Percentiles rank a stretch among this genome's conserved stretches.
phyloP scores from a whole-genome alignment of 345 rosid genomes.

The Aquilaria yunnanensis region DNA sequence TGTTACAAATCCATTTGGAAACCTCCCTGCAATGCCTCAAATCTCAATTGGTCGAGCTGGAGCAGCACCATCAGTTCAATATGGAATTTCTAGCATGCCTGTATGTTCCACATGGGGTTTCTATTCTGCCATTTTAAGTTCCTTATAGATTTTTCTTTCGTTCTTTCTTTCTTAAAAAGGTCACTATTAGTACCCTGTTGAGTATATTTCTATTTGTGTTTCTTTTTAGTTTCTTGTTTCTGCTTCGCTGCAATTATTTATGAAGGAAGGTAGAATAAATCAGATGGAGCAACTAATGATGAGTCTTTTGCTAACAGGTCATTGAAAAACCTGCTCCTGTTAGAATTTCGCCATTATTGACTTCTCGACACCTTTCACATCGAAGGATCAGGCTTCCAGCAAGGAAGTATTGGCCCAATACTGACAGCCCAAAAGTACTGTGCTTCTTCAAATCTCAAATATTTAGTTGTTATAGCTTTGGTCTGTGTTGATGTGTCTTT shows the following conservation, averaged over 20 bases:
- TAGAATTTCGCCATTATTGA: conserved; percentile 71
- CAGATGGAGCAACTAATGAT: conserved; percentile 1
- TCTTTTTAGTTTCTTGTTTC: not conserved
- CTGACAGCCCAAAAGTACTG: conserved; percentile 61
- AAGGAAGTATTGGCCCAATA: conserved; percentile 71
- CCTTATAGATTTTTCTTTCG: not conserved
- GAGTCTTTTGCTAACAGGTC: conserved; percentile 35
- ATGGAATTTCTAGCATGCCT: conserved; percentile 88
- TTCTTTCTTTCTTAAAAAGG: not conserved
- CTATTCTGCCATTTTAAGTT: conserved; percentile 7
- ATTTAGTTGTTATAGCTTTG: not conserved
- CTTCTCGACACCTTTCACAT: conserved; percentile 75
- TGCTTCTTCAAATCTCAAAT: not conserved
- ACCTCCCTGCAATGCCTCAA: conserved; percentile 88
- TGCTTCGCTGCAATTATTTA: not conserved
- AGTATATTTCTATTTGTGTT: not conserved
- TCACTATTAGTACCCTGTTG: not conserved
- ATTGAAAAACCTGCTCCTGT: conserved; percentile 76
- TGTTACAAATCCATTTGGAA: conserved; percentile 78
- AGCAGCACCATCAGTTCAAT: conserved; percentile 68
- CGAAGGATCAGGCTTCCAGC: conserved; percentile 67
- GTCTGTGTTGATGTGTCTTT: not conserved
- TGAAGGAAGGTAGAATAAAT: not conserved
- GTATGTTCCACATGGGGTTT: conserved; percentile 27
- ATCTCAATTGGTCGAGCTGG: conserved; percentile 78